phyloP scores from a whole-genome alignment of 1,284 basidiomycete genomes.

The Cutaneotrichosporon spelunceum region DNA sequence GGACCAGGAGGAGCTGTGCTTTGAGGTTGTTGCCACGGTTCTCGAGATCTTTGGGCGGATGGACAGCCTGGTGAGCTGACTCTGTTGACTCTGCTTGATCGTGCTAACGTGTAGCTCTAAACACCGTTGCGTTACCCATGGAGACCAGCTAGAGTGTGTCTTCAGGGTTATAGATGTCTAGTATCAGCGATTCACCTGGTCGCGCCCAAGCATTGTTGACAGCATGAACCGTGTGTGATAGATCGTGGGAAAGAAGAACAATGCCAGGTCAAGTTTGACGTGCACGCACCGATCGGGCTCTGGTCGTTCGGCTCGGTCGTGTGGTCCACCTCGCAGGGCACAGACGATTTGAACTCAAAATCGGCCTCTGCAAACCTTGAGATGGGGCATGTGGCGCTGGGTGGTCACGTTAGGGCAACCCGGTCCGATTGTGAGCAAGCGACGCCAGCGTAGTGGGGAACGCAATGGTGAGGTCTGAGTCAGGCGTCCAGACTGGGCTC shows the following conservation, averaged over 20 bases:
- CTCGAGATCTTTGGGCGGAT: conserved; percentile 84
- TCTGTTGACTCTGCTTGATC: background rate
- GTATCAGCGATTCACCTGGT: conserved; percentile 3
- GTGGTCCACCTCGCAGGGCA: too few relatives aligned
- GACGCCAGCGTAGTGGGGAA: too few relatives aligned
- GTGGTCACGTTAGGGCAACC: background rate
- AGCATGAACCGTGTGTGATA: conserved; percentile 8
- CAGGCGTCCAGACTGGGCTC: too few relatives aligned
- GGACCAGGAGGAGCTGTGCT: conserved; percentile 68
- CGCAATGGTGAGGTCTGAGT: too few relatives aligned
- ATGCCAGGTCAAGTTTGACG: too few relatives aligned
- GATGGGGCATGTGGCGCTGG: background rate
- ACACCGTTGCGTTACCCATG: background rate
- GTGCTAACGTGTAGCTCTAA: conserved; percentile 5
- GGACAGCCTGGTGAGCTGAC: conserved; percentile 64
- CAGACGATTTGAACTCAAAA: too few relatives aligned
- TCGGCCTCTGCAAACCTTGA: background rate
- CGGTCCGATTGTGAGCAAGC: background rate
- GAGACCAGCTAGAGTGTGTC: conserved; percentile 6
- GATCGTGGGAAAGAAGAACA: background rate
- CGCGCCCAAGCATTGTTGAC: conserved; percentile 5
- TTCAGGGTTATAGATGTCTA: conserved; percentile 4
- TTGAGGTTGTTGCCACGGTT: conserved; percentile 85
- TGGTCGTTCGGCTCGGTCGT: too few relatives aligned
- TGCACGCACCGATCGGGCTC: too few relatives aligned